phyloP scores from a whole-genome alignment of 352 stramenopile genomes.

The Phytophthora pinifolia region DNA sequence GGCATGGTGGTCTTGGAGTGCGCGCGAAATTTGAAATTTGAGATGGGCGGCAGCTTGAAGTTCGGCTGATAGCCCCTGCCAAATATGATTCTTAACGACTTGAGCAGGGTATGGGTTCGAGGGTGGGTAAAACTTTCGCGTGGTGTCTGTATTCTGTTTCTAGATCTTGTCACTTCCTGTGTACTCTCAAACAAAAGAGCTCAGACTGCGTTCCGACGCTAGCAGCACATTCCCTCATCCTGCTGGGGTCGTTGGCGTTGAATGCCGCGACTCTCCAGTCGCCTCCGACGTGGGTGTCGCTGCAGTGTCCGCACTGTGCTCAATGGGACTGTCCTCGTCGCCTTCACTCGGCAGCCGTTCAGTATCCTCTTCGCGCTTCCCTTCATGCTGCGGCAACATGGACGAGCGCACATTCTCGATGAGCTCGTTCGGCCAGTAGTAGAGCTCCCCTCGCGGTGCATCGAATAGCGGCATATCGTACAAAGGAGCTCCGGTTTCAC shows the following conservation, averaged over 20 bases:
- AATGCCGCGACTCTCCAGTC: not conserved
- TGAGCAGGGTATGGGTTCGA: too few relatives aligned
- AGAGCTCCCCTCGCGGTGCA: slow-evolving; percentile 38
- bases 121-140: too few relatives aligned
- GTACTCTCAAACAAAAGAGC: too few relatives aligned
- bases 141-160: too few relatives aligned
- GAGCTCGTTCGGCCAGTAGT: slow-evolving; percentile 45
- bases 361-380: too few relatives aligned
- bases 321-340: not conserved
- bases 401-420: slow-evolving; percentile 35
- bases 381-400: too few relatives aligned
- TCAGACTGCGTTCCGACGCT: slow-evolving; percentile 45
- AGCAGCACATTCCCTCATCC: slow-evolving; percentile 45
- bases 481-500: slow-evolving; percentile 15
- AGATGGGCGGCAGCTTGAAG: too few relatives aligned
- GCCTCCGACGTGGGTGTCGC: not conserved
- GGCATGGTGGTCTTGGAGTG: too few relatives aligned
- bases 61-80: too few relatives aligned
- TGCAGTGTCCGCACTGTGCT: not conserved
- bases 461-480: slow-evolving; percentile 23
- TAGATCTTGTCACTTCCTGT: too few relatives aligned
- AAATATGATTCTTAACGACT: too few relatives aligned
- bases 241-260: not conserved
- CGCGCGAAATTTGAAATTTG: too few relatives aligned
- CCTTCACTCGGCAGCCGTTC: slow-evolving; percentile 4